Base-by-base conservation (phyloP, 345 rosid genomes). In the Passiflora organensis region DNA sequence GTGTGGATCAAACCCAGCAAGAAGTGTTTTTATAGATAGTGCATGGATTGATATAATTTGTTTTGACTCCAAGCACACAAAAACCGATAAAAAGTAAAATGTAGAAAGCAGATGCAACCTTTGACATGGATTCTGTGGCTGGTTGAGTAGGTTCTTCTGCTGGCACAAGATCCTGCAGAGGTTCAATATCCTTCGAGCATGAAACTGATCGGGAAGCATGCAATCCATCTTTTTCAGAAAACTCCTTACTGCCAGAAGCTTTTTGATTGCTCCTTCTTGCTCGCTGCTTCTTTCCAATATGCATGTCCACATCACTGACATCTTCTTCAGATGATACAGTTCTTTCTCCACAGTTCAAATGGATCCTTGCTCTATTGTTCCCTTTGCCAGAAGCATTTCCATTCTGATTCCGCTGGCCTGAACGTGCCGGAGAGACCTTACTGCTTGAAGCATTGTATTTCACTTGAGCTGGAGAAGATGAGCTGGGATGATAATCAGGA, bases 401-500 rank as follows among this genome's bases (percentile, higher is more conserved):
- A 20, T 68, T 47, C 3, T 28, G 54, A 32, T 24, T 44, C 58
- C 52, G 58, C 68, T 55, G 64, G 55, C 71, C 78, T 15, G 85
- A 72, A 70, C 55, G 37, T 28, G 63, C 49, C 34, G 48, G 6
- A 2, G 67, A 44, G 10, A 43, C 51, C 67, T 69, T 78, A 55
- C 66, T 37, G 47, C 67, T 62, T 21, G 64, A 44, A 24, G 60
- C 18, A 36, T 63, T 39, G 43, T 47, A 50, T 53, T 65, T 72
- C 56, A 62, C 68, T 55, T 58, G 65, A 32, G 76, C 56, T 23
- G 43, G 79, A 51, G 66, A 39, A 63, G 59, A 44, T 49, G 48
- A 17, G 6, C 47, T 63, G 22, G 38, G 65, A 63, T 53, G 48
- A 60, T 62, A 32, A 51, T 77, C 83, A 53, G 84, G 72, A 71